Base-by-base conservation (phyloP, 257 asterid species). In the Capsicum rhomboideum region DNA sequence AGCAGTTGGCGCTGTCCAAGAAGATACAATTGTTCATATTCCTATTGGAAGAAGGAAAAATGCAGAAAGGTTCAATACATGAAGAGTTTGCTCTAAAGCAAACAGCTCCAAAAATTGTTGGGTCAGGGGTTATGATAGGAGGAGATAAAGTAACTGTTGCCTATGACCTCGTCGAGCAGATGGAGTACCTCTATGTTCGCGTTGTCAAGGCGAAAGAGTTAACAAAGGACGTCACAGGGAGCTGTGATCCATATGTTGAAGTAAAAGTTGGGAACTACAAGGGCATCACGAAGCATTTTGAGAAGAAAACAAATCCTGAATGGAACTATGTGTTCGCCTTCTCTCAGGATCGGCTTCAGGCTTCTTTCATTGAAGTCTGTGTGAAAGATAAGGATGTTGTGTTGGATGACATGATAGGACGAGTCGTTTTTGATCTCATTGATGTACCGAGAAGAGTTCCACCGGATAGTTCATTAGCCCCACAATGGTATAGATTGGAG, bases 111-210 rank as follows among this genome's bases (percentile, higher is more conserved):
- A 95, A 93, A 68, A 95, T 95, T 6, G 93, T 87, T 3, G 95
- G 97, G 23, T 91, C 98, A 12, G 96, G 98, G 63, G 89, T 88
- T 61, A 82, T 91, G 56, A 89, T 80, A 1, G 95, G 92, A 56
- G 95, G 93, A 0, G 96, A 95, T 79, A 95, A 93, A 90, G 91
- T 92, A 21, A 84, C 89, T 7, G 85, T 78, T 28, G 92, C 98
- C 72, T 93, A 93, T 85, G 98, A 93, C 85, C 97, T 95, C 1
- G 97, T 95, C 1, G 98, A 95, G 83, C 98, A 93, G 89, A 95
- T 95, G 98, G 93, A 93, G 13, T 93, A 95, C 37, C 83, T 91
- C 0, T 93, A 95, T 13, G 92, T 95, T n/a, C 96, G 98, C 0
- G 95, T 95, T 3, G 97, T 93, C 28, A 93, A 91, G 85, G 98